phyloP scores from a whole-genome alignment of 2,329 filamentous ascomycete species.

The Incumbomyces delicatus region DNA sequence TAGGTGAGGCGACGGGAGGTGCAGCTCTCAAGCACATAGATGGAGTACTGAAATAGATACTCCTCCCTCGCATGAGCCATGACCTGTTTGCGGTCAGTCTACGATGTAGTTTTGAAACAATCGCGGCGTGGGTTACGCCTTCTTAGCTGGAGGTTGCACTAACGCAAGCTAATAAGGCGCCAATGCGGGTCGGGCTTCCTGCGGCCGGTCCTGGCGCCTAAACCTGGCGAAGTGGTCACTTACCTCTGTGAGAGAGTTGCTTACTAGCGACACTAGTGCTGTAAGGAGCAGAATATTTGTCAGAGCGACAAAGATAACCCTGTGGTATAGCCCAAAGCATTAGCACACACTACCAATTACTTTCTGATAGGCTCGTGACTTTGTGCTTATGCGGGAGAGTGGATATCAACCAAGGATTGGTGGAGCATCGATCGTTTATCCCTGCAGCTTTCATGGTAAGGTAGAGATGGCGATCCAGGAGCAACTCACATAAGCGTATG shows the following conservation, averaged over 20 bases:
- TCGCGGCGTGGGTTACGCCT: not conserved
- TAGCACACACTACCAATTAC: constrained; percentile 3
- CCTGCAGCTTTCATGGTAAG: no score
- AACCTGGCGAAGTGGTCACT: constrained; percentile 5
- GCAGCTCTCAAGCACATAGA: constrained; percentile 37
- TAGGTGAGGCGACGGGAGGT: constrained; percentile 38
- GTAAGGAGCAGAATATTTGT: constrained; percentile 53
- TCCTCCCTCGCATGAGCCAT: constrained; percentile 53
- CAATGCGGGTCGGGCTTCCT: not conserved
- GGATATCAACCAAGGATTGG: not conserved
- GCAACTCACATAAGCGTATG: constrained; percentile 20
- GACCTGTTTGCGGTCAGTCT: constrained; percentile 33
- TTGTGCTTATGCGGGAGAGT: not conserved
- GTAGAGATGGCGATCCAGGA: no score
- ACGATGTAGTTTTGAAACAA: not conserved
- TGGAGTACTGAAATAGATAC: constrained; percentile 49
- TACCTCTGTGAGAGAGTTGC: constrained; percentile 49
- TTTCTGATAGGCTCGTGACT: not conserved
- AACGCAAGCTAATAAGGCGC: not conserved
- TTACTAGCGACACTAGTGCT: constrained; percentile 48
- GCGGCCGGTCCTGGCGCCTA: not conserved
- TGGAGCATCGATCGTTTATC: no score
- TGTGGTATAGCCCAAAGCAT: constrained; percentile 15
- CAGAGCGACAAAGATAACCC: constrained; percentile 50
- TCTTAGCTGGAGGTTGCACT: not conserved